Conservation (phyloP, 257 asterid species). For the Solanum ossicruentum region DNA sequence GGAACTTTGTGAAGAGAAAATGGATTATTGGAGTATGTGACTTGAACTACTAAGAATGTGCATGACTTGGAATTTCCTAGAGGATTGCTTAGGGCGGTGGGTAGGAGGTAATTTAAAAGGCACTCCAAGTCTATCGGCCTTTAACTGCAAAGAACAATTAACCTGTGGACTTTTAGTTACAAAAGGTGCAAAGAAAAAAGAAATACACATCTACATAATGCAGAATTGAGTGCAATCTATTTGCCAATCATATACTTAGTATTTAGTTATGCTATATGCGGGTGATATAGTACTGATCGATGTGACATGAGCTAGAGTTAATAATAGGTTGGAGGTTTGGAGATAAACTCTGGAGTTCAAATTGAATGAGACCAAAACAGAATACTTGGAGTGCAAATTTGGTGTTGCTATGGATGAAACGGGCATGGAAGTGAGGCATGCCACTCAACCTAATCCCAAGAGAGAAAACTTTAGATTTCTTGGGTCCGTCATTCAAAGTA, state of each 20-base stretch:
- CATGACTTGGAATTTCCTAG: not conserved
- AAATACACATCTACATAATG: not conserved
- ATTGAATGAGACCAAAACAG: too few species aligned
- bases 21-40: not conserved
- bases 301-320: too few species aligned
- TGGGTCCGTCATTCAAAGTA: too few species aligned
- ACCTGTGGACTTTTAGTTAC: not conserved
- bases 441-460: too few species aligned
- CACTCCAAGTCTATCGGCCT: not conserved
- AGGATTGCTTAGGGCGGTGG: not conserved
- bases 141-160: not conserved
- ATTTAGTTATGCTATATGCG: not conserved
- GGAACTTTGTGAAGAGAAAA: not conserved
- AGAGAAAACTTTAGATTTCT: too few species aligned
- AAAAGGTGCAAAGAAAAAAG: not conserved
- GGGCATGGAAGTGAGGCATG: too few species aligned
- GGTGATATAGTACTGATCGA: too few species aligned
- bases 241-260: not conserved
- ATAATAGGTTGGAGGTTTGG: too few species aligned
- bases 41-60: not conserved
- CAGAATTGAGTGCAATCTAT: not conserved
- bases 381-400: too few species aligned
- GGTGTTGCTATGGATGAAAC: too few species aligned
- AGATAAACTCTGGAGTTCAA: too few species aligned
- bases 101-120: not conserved